These are phyloP conservation scores for Lichtheimia ramosa DNA, from an alignment of 371 early-diverging fungal genomes.

Conservation along the genomic window DNA sequence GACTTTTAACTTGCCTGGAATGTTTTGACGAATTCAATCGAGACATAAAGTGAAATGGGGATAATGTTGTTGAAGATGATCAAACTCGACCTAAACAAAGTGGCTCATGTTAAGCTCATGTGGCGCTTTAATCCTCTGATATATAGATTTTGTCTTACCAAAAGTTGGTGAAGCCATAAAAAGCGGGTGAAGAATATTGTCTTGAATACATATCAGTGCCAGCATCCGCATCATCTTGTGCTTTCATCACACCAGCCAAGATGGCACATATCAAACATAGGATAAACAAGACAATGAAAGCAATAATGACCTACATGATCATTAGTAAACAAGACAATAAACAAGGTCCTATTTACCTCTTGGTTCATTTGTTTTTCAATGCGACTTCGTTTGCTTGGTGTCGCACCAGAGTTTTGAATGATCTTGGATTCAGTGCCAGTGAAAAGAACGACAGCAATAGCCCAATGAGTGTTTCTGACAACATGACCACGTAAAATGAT, in stretches of 20 bases:
- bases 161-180: conserved; percentile 60
- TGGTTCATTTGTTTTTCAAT: conserved; percentile 90
- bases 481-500: conserved; percentile 89
- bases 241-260: conserved; percentile 56
- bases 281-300: conserved; percentile 74
- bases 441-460: conserved; percentile 81
- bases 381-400: conserved; percentile 86
- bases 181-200: conserved; percentile 33
- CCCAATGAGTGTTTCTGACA: conserved; percentile 87
- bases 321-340: not conserved
- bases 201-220: conserved; percentile 38
- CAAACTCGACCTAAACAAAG: conserved; percentile 64
- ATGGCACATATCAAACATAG: conserved; percentile 76
- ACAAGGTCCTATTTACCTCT: conserved; percentile 54
- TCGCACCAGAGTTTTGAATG: conserved; percentile 81
- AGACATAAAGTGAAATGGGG: conserved; percentile 96
- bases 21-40: conserved; percentile 89
- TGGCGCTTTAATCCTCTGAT: not conserved
- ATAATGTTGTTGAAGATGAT: conserved; percentile 89
- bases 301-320: conserved; percentile 57
- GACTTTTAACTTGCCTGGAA: conserved; percentile 63
- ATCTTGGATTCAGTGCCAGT: conserved; percentile 95
- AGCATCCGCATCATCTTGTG: conserved; percentile 23
- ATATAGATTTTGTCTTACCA: conserved; percentile 33
- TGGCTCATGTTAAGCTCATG: not conserved